phyloP scores from a whole-genome alignment of 441 rosid species.

The Jatropha multifida region DNA sequence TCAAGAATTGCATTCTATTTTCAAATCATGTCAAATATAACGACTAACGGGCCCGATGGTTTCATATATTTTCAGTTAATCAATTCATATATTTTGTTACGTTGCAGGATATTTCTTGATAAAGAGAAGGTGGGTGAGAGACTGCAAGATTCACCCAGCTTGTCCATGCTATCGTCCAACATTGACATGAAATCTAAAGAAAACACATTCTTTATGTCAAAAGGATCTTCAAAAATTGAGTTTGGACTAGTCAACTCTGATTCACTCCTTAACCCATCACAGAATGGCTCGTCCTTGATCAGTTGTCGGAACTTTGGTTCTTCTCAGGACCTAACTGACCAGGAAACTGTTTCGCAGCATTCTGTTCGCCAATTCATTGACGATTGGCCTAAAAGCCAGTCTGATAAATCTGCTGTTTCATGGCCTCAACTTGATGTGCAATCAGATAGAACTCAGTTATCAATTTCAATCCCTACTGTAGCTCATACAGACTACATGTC shows the following conservation, averaged over 20 bases:
- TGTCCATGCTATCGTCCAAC: slow-evolving; percentile 33
- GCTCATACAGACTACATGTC: slow-evolving; percentile 47
- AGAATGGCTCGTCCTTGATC: slow-evolving; percentile 30
- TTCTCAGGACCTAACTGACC: slow-evolving; percentile 29
- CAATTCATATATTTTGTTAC: not conserved
- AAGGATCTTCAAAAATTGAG: slow-evolving; percentile 27
- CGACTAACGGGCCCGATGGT: too few relatives aligned
- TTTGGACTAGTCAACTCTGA: slow-evolving; percentile 43
- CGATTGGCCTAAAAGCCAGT: slow-evolving; percentile 49
- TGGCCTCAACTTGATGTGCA: slow-evolving; percentile 50
- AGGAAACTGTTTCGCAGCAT: slow-evolving; percentile 39
- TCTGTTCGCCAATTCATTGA: slow-evolving; percentile 59
- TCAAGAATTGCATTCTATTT: too few relatives aligned
- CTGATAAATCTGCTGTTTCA: slow-evolving; percentile 35
- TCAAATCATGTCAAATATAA: too few relatives aligned
- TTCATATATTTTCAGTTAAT: not conserved
- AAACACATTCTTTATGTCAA: slow-evolving; percentile 29
- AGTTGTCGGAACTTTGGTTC: slow-evolving; percentile 34
- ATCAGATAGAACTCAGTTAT: slow-evolving; percentile 52
- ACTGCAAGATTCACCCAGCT: slow-evolving; percentile 28
- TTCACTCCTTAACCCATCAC: slow-evolving; percentile 41
- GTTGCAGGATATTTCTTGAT: slow-evolving; percentile 36
- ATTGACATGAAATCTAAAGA: slow-evolving; percentile 34
- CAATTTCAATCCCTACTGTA: slow-evolving; percentile 49
- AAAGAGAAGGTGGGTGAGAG: slow-evolving; percentile 29